phyloP scores from a whole-genome alignment of 805 yeast genomes.

The Saturnispora hagleri region DNA sequence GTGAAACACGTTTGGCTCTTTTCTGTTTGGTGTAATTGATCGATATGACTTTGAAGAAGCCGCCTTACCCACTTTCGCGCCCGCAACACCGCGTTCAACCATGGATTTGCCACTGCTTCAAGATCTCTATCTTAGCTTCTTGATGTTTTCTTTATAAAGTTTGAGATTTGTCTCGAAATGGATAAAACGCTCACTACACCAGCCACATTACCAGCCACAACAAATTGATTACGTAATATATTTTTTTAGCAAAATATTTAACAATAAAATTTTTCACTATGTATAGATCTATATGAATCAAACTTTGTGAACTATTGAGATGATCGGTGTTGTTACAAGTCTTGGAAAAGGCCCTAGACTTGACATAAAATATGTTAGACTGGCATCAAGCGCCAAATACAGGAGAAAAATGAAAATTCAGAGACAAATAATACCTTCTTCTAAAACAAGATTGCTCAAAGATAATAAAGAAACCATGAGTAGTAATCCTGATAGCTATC shows the following conservation, averaged over 20 bases:
- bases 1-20: conserved; percentile 10
- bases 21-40: neutral
- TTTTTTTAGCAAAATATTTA: neutral
- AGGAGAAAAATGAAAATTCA: conserved; percentile 11
- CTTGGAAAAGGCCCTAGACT: neutral
- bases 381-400: neutral
- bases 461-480: neutral
- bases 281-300: neutral
- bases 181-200: neutral
- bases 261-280: neutral
- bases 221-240: too few relatives aligned
- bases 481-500: conserved; percentile 12
- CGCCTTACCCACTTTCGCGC: neutral
- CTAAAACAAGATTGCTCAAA: neutral
- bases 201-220: neutral
- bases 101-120: neutral
- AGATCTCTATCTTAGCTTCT: neutral
- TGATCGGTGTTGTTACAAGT: neutral
- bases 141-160: neutral
- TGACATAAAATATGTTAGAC: neutral
- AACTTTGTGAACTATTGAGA: neutral
- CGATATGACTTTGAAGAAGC: neutral
- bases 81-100: neutral
- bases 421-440: conserved; percentile 12
- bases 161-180: neutral